Evolutionary conservation across 495 filamentous ascomycete genomes (phyloP), one percentile per base, ranked within the genome.

Genomic region (Penicillium steckii): DNA sequence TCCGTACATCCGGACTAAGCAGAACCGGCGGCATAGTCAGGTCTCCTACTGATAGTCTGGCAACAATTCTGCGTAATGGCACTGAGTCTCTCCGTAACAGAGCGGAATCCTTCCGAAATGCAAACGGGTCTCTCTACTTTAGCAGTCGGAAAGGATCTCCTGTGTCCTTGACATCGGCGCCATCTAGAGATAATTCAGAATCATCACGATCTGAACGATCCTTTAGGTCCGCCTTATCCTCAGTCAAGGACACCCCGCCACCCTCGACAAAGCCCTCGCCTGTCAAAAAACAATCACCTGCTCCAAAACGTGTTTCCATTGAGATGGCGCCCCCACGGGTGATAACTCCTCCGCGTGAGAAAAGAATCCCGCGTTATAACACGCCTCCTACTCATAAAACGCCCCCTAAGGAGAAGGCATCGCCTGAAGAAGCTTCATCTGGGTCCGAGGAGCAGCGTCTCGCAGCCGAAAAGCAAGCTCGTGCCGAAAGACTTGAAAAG

Each of bases 1-100:
- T 70, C 69, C 73, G 62, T 72, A 72, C 60, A 44, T 53, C 64
- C 47, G 73, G 62, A 29, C 58, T 65, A 27, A 61, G 55, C 42
- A 68, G 54, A 33, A 59, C 67, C 18, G 55, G 56, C 9, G 56
- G 62, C 10, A 51, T 64, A 13, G 60, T 53, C 1, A 69, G 57
- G 43, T 68, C 67, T 33, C 61, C 64, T n/a, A 68, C 64, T 18
- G 70, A 66, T 44, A 61, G 56, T 22, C 55, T 61, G 15, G 57
- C 57, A 8, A 44, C 47, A 21, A 64, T 61, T 8, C 42, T 68
- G n/a, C 65, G 61, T 13, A 60, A 58, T 19, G 55, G 62, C 4
- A 60, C 56, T 8, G 61, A 65, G 40, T 62, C 56, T 33, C 42
- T 65, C 4, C 61, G 58, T 35, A 60, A 51, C 19, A 55, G 61